Conservation (phyloP, 352 stramenopile species). For the Pythium sp. region DNA sequence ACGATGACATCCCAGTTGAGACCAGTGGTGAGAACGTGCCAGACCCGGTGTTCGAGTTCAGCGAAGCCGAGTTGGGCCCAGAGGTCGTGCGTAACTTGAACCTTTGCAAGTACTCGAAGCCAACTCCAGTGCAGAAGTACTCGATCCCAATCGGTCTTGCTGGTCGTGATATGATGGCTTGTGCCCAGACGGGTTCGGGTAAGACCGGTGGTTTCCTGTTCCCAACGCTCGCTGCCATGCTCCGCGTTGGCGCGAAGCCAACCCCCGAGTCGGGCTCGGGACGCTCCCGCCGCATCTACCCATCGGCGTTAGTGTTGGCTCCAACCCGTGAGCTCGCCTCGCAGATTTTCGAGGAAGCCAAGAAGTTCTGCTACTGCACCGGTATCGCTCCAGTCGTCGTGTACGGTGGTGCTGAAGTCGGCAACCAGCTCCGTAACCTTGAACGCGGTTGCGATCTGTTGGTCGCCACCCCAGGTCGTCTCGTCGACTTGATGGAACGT, state of each 20-base stretch:
- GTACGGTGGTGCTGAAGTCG: conserved; percentile 93
- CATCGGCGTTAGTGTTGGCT: conserved; percentile 90
- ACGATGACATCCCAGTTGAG: conserved; percentile 98
- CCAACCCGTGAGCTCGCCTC: conserved; percentile 94
- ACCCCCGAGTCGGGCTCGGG: conserved; percentile 44
- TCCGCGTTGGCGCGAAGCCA: conserved; percentile 74
- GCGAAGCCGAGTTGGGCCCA: conserved; percentile 85
- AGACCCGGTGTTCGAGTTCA: conserved; percentile 90
- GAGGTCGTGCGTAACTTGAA: conserved; percentile 92
- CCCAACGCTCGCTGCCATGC: conserved; percentile 96
- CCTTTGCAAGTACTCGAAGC: conserved; percentile 94
- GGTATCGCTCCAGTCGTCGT: conserved; percentile 93
- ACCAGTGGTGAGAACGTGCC: conserved; percentile 93
- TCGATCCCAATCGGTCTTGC: conserved; percentile 95
- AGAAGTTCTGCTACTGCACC: conserved; percentile 96
- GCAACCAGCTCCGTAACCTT: conserved; percentile 81
- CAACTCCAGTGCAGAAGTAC: conserved; percentile 99
- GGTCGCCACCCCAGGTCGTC: conserved; percentile 95
- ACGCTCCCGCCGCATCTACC: conserved; percentile 87
- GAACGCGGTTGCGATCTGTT: conserved; percentile 96
- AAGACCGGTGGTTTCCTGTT: conserved; percentile 97
- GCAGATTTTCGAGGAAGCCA: conserved; percentile 96
- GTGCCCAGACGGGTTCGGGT: conserved; percentile 97
- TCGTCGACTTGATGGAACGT: conserved; percentile 97
- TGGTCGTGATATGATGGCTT: conserved; percentile 98